These are phyloP conservation scores for Fraxinus latifolia DNA, from an alignment of 305 asterid species.

Conservation along the genomic window DNA sequence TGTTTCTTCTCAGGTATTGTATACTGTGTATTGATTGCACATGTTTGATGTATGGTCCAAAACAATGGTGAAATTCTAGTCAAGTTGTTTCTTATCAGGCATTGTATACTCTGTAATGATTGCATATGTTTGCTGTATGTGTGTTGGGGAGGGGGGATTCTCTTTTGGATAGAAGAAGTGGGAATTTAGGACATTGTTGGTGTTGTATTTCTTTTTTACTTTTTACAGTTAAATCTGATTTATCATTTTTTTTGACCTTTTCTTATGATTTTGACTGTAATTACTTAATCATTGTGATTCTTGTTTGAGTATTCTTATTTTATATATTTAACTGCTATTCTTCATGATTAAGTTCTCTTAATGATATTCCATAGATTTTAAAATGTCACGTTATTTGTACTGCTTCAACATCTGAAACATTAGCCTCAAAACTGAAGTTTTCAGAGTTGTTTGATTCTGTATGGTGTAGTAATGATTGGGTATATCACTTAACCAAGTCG, in stretches of 20 bases:
- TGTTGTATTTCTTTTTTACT: background rate
- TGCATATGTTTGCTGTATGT: slow-evolving; percentile 22
- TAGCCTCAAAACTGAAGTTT: background rate
- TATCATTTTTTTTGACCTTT: slow-evolving; percentile 9
- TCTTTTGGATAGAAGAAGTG: background rate
- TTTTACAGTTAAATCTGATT: background rate
- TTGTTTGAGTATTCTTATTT: slow-evolving; percentile 17
- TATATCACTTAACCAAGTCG: background rate
- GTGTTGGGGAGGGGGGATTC: background rate
- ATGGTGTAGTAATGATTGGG: background rate
- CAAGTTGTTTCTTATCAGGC: slow-evolving; percentile 93
- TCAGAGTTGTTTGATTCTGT: background rate
- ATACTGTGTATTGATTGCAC: background rate
- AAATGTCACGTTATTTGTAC: background rate
- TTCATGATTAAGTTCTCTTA: background rate
- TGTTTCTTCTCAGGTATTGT: slow-evolving; percentile 81
- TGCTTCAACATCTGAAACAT: background rate
- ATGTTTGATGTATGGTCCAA: slow-evolving; percentile 18
- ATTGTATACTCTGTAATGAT: slow-evolving; percentile 19
- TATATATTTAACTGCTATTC: background rate
- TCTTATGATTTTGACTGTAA: slow-evolving; percentile 23
- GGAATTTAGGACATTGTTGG: background rate
- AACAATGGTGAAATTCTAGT: slow-evolving; percentile 79
- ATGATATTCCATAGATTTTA: background rate
- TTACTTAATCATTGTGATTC: slow-evolving; percentile 22